Conservation (phyloP, 768 basidiomycete species). For the Boletus eberwhitei region DNA sequence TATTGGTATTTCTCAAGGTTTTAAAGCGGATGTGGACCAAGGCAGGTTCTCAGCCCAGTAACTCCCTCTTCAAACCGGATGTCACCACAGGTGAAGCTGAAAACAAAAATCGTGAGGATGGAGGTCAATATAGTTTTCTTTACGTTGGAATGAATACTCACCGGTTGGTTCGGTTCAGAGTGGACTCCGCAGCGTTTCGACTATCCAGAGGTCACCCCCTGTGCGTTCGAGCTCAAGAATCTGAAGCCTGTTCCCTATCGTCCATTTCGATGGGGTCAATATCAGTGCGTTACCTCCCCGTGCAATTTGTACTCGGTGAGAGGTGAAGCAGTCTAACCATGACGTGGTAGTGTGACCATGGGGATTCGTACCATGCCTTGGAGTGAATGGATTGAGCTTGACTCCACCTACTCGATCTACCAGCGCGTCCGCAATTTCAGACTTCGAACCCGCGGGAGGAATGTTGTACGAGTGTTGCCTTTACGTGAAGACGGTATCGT, state of each 20-base stretch:
- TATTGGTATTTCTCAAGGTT: slow-evolving; percentile 3
- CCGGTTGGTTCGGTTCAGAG: slow-evolving; percentile 32
- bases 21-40: slow-evolving; percentile 15
- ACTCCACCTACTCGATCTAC: slow-evolving; percentile 51
- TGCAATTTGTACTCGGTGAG: not conserved
- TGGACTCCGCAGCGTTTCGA: slow-evolving; percentile 51
- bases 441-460: slow-evolving; percentile 46
- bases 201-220: slow-evolving; percentile 49
- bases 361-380: slow-evolving; percentile 64
- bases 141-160: not conserved
- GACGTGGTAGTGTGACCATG: slow-evolving; percentile 55
- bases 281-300: slow-evolving; percentile 46
- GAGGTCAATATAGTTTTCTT: slow-evolving; percentile 15
- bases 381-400: slow-evolving; percentile 74
- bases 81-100: slow-evolving; percentile 1
- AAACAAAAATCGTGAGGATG: slow-evolving; percentile 22
- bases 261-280: slow-evolving; percentile 60
- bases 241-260: slow-evolving; percentile 59
- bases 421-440: slow-evolving; percentile 56
- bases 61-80: not conserved
- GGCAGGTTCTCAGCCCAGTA: not conserved
- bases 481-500: slow-evolving; percentile 38
- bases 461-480: slow-evolving; percentile 46
- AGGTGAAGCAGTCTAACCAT: slow-evolving; percentile 2
- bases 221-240: slow-evolving; percentile 36